These are phyloP conservation scores for Chlorella vulgaris DNA, from an alignment of 139 green algal species.

Conservation along the genomic window DNA sequence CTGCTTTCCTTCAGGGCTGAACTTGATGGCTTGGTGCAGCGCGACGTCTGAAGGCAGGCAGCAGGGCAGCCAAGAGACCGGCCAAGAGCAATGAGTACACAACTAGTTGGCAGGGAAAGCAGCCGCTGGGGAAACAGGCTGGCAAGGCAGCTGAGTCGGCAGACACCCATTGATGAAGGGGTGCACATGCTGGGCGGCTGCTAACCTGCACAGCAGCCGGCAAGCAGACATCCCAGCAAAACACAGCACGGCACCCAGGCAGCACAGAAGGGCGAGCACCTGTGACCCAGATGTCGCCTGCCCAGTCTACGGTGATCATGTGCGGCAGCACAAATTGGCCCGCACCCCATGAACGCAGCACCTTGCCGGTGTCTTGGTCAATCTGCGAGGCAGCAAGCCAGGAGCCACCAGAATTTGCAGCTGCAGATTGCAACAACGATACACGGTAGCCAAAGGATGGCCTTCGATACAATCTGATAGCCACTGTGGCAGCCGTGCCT, in stretches of 20 bases:
- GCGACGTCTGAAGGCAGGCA: slow-evolving; percentile 48
- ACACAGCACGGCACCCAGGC: neutral
- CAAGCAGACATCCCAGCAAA: too few species aligned
- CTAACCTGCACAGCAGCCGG: too few species aligned
- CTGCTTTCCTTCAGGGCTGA: slow-evolving; percentile 48
- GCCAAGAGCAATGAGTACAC: too few species aligned
- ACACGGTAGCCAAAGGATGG: neutral
- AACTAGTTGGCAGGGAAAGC: neutral
- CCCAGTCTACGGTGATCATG: slow-evolving; percentile 70
- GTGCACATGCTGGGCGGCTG: too few species aligned
- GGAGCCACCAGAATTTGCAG: neutral
- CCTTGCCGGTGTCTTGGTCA: slow-evolving; percentile 60
- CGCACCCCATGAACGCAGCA: slow-evolving; percentile 52
- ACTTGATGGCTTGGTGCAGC: slow-evolving; percentile 73
- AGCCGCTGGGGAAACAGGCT: too few species aligned
- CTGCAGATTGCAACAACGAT: neutral
- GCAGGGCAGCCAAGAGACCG: neutral
- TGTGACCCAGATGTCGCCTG: slow-evolving; percentile 78
- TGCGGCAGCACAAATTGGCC: slow-evolving; percentile 82
- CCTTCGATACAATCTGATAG: too few species aligned
- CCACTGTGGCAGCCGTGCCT: neutral
- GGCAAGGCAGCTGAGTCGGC: too few species aligned
- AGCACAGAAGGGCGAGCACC: slow-evolving; percentile 37
- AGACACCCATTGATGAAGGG: too few species aligned
- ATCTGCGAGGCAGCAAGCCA: slow-evolving; percentile 22